phyloP scores from a whole-genome alignment of 1,284 basidiomycete genomes.

The Athelia sp. region DNA sequence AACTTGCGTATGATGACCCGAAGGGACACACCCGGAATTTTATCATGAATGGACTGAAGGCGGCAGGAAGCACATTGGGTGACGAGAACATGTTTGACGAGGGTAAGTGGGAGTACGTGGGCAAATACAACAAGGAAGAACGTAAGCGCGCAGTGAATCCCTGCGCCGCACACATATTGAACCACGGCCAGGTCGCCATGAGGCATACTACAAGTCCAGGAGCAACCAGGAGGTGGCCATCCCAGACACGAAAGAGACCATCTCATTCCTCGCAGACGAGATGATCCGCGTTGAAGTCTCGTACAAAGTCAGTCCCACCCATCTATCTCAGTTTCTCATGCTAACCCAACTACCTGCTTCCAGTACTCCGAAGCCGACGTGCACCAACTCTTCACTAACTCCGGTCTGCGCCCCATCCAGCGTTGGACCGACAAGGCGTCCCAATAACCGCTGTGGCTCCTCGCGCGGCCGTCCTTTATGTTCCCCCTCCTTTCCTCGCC shows the following conservation, averaged over 20 bases:
- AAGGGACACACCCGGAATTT: conserved; percentile 78
- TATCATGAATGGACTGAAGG: conserved; percentile 86
- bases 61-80: conserved; percentile 57
- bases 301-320: conserved; percentile 59
- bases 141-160: conserved; percentile 41
- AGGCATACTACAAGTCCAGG: conserved; percentile 81
- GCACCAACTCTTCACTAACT: conserved; percentile 67
- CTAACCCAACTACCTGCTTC: background rate
- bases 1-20: conserved; percentile 81
- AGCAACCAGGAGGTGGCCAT: conserved; percentile 56
- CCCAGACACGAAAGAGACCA: conserved; percentile 35
- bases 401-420: conserved; percentile 82
- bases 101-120: conserved; percentile 81
- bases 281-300: conserved; percentile 86
- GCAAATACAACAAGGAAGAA: conserved; percentile 66
- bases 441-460: conserved; percentile 85
- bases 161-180: background rate
- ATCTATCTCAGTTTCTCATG: background rate
- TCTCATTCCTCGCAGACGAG: conserved; percentile 65
- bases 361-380: conserved; percentile 83
- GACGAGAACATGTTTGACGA: conserved; percentile 57
- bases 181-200: conserved; percentile 63
- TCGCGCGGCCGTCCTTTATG: conserved; percentile 80
- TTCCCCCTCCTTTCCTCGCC: conserved; percentile 57
- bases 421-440: conserved; percentile 77